These are phyloP conservation scores for Eleusine coracana DNA, from an alignment of 176 grass and related monocot species.

Conservation along the genomic window DNA sequence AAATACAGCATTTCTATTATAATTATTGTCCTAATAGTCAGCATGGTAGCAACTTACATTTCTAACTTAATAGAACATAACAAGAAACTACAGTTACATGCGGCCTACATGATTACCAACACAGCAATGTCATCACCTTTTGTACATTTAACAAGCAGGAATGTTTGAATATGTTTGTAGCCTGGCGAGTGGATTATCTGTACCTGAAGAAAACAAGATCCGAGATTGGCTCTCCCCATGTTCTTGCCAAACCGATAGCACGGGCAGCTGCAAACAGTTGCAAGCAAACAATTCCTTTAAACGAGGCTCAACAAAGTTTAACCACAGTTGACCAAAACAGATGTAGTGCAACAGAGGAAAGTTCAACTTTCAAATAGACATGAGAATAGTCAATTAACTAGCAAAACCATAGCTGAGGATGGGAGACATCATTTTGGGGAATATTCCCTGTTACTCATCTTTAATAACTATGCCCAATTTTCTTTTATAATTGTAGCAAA, in stretches of 20 bases:
- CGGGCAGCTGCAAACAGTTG: slow-evolving; percentile 74
- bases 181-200: slow-evolving; percentile 15
- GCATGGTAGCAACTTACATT: not conserved
- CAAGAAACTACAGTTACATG: slow-evolving; percentile 30
- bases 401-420: slow-evolving; percentile 7
- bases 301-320: slow-evolving; percentile 24
- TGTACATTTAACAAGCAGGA: slow-evolving; percentile 23
- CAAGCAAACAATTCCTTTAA: slow-evolving; percentile 34
- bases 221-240: slow-evolving; percentile 83
- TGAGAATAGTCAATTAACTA: not conserved
- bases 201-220: slow-evolving; percentile 97
- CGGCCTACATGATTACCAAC: slow-evolving; percentile 22
- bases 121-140: not conserved
- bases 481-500: not conserved
- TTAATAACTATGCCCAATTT: slow-evolving; percentile 19
- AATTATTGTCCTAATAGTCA: slow-evolving; percentile 14
- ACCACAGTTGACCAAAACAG: slow-evolving; percentile 20
- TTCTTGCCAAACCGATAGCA: slow-evolving; percentile 97
- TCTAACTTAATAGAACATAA: not conserved
- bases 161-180: not conserved
- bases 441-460: slow-evolving; percentile 25
- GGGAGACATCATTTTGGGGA: slow-evolving; percentile 25
- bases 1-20: not conserved
- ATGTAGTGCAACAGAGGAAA: slow-evolving; percentile 15
- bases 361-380: slow-evolving; percentile 18